Percentiles rank a stretch among this genome's conserved stretches.
These are phyloP conservation scores for Eutrema heterophyllum DNA, from an alignment of 345 rosid species.

Conservation along the genomic window DNA sequence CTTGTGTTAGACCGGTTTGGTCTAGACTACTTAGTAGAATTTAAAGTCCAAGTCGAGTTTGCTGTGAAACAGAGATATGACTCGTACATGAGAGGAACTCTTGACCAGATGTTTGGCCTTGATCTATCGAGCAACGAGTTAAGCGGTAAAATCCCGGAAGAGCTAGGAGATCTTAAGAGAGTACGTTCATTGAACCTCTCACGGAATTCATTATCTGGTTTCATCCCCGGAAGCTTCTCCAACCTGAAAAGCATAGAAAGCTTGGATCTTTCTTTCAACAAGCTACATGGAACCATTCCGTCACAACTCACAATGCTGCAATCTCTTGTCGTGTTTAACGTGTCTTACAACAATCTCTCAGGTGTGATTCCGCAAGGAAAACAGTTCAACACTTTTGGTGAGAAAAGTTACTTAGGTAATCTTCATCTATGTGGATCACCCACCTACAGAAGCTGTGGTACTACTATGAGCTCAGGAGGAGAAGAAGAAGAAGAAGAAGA, in stretches of 20 bases:
- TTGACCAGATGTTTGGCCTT: slow-evolving; percentile 17
- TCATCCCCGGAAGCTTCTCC: slow-evolving; percentile 22
- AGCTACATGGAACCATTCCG: slow-evolving; percentile 22
- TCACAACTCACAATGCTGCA: not conserved
- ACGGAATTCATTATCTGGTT: not conserved
- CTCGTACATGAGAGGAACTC: slow-evolving; percentile 18
- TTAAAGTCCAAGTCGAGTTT: slow-evolving; percentile 12
- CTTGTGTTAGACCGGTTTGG: slow-evolving; percentile 7
- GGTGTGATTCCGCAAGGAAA: slow-evolving; percentile 19
- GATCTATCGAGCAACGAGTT: slow-evolving; percentile 29
- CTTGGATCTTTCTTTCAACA: slow-evolving; percentile 21
- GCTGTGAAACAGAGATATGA: slow-evolving; percentile 22
- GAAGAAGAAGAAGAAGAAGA: not conserved
- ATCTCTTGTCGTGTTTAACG: slow-evolving; percentile 17
- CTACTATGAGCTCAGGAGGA: not conserved
- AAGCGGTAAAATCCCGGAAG: slow-evolving; percentile 13
- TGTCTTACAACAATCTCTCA: slow-evolving; percentile 18
- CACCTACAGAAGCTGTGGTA: slow-evolving; percentile 10
- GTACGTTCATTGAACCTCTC: slow-evolving; percentile 24
- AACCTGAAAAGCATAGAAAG: slow-evolving; percentile 7
- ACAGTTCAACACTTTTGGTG: slow-evolving; percentile 20
- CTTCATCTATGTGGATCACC: slow-evolving; percentile 13
- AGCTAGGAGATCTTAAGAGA: slow-evolving; percentile 16
- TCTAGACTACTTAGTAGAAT: slow-evolving; percentile 1
- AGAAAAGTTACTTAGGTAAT: slow-evolving; percentile 17